Evolutionary conservation across 2,329 filamentous ascomycete genomes (phyloP).

Genomic region (Colletotrichum salicis): DNA sequence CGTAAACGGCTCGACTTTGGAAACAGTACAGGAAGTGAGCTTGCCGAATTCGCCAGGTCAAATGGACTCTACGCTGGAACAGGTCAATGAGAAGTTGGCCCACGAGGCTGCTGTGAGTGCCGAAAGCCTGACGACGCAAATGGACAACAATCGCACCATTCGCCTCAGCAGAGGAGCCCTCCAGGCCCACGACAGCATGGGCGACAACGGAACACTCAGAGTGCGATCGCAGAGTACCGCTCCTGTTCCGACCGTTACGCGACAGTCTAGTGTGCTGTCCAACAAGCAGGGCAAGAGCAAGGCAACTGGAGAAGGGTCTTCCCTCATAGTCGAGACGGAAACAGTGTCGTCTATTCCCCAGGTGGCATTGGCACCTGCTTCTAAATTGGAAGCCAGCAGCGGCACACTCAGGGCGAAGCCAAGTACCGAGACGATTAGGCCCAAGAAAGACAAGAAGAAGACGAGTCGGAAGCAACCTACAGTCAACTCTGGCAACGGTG

Average conservation of each 20-base stretch:
- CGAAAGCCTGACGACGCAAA: slow-evolving; percentile 51
- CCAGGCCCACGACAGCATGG: slow-evolving; percentile 64
- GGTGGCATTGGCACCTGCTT: slow-evolving; percentile 74
- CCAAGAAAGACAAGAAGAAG: slow-evolving; percentile 92
- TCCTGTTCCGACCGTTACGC: slow-evolving; percentile 66
- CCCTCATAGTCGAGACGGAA: slow-evolving; percentile 98
- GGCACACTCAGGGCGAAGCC: slow-evolving; percentile 86
- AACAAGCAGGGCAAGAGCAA: slow-evolving; percentile 77
- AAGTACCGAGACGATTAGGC: slow-evolving; percentile 95
- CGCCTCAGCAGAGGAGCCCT: slow-evolving; percentile 58
- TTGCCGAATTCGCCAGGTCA: slow-evolving; percentile 75
- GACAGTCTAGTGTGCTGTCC: slow-evolving; percentile 72
- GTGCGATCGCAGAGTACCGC: slow-evolving; percentile 54
- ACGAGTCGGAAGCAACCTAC: slow-evolving; percentile 77
- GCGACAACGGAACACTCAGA: slow-evolving; percentile 70
- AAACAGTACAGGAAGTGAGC: slow-evolving; percentile 93
- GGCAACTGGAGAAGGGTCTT: slow-evolving; percentile 74
- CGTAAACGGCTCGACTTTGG: slow-evolving; percentile 73
- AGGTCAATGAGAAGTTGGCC: slow-evolving; percentile 60
- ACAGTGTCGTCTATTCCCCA: slow-evolving; percentile 93
- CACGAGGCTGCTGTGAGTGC: slow-evolving; percentile 55
- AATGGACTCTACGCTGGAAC: slow-evolving; percentile 60
- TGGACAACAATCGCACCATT: slow-evolving; percentile 52
- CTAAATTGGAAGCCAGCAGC: slow-evolving; percentile 71
- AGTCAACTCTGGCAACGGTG: slow-evolving; percentile 79